Conservation (phyloP, 441 rosid genomes). For the Euphorbia schlechtendalii region DNA sequence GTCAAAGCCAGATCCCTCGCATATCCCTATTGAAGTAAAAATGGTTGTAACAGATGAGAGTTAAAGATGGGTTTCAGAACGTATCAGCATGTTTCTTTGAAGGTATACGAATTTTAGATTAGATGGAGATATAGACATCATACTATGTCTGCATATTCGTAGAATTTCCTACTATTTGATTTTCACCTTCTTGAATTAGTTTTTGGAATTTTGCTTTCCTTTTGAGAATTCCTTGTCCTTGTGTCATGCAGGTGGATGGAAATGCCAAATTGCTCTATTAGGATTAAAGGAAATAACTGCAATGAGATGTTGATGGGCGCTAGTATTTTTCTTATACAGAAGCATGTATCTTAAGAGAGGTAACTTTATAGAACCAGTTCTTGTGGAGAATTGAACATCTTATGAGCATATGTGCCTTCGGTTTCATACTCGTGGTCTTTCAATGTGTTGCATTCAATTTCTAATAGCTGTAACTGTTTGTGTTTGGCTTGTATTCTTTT, state of each 20-base stretch:
- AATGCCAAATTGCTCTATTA: not conserved
- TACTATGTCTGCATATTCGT: too few species aligned
- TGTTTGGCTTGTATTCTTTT: not conserved
- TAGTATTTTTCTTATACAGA: not conserved
- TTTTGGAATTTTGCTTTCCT: too few species aligned
- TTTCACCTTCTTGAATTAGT: too few species aligned
- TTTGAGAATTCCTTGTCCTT: too few species aligned
- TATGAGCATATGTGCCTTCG: not conserved
- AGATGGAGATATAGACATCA: not conserved
- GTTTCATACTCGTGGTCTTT: not conserved
- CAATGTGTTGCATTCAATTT: not conserved
- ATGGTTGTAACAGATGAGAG: not conserved
- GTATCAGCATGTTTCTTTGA: slow-evolving; percentile 7
- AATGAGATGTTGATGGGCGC: not conserved
- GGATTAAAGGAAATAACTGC: not conserved
- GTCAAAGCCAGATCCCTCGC: slow-evolving; percentile 9
- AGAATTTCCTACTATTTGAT: not conserved
- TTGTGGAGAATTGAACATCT: not conserved
- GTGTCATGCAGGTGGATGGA: slow-evolving; percentile 11
- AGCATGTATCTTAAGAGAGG: not conserved
- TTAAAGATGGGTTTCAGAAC: not conserved
- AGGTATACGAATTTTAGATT: not conserved
- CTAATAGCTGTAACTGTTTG: not conserved
- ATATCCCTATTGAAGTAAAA: not conserved
- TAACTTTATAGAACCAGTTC: not conserved